Evolutionary conservation across 345 rosid genomes (phyloP).

Genomic region (Arabis hirsuta): DNA sequence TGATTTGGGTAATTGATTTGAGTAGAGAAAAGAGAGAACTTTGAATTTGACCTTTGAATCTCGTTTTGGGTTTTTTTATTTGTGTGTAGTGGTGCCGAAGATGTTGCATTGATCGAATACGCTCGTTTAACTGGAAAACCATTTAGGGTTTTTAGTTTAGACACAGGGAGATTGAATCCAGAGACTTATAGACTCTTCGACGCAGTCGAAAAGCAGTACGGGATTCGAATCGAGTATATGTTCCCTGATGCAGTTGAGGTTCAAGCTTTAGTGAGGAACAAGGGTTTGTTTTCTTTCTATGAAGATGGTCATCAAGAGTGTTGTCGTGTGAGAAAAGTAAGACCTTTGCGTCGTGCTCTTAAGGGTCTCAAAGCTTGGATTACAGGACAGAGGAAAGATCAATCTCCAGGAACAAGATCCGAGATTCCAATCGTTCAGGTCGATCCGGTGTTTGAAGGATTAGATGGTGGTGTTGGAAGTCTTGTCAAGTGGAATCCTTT

Average conservation of each 20-base stretch:
- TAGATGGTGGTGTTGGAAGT: slow-evolving; percentile 88
- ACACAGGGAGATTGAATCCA: slow-evolving; percentile 89
- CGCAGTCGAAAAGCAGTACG: slow-evolving; percentile 75
- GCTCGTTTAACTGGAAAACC: slow-evolving; percentile 83
- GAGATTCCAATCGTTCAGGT: slow-evolving; percentile 89
- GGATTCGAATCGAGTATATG: slow-evolving; percentile 85
- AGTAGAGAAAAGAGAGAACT: neutral
- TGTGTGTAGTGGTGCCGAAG: slow-evolving; percentile 89
- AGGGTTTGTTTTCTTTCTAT: slow-evolving; percentile 90
- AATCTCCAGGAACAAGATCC: slow-evolving; percentile 82
- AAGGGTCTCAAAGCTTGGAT: slow-evolving; percentile 96
- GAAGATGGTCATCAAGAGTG: slow-evolving; percentile 98
- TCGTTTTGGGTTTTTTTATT: neutral
- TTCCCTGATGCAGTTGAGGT: slow-evolving; percentile 96
- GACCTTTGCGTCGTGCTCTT: slow-evolving; percentile 87
- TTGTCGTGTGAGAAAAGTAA: slow-evolving; percentile 96
- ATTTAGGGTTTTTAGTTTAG: slow-evolving; percentile 89
- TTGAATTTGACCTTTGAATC: neutral
- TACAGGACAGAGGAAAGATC: slow-evolving; percentile 96
- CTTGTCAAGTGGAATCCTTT: slow-evolving; percentile 97
- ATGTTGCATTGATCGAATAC: slow-evolving; percentile 93
- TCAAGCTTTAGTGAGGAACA: slow-evolving; percentile 85
- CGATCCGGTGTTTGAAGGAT: slow-evolving; percentile 88
- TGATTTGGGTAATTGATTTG: neutral
- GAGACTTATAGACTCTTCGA: slow-evolving; percentile 81